Percentiles rank a stretch among this genome's conserved stretches.
phyloP scores from a whole-genome alignment of 2,329 filamentous ascomycete genomes.

The Colletotrichum musicola region DNA sequence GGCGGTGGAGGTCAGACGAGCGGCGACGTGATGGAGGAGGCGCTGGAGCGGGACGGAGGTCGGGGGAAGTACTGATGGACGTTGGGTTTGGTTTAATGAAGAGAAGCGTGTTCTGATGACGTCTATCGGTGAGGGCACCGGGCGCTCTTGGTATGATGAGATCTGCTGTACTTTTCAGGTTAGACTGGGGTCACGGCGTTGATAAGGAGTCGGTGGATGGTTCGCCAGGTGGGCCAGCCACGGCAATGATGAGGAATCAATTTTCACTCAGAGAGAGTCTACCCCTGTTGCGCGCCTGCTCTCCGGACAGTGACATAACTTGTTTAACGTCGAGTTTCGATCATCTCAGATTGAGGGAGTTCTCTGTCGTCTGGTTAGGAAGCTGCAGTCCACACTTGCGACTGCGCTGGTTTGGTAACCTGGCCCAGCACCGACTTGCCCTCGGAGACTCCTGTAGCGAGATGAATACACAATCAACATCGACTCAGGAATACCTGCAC shows the following conservation, averaged over 20 bases:
- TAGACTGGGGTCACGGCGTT: not conserved
- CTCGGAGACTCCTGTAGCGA: no score
- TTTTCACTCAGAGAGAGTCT: not conserved
- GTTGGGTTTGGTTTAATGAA: not conserved
- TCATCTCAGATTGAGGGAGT: no score
- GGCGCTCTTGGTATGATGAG: not conserved
- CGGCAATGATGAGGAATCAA: not conserved
- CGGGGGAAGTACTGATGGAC: not conserved
- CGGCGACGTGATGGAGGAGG: conserved; percentile 1
- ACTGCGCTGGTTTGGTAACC: no score
- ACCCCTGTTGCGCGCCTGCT: not conserved
- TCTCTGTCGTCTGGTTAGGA: no score
- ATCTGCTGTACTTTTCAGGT: not conserved
- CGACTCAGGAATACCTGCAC: no score
- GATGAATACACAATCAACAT: no score
- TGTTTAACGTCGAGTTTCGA: no score
- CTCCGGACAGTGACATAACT: not conserved
- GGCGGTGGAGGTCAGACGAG: not conserved
- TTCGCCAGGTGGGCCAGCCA: not conserved
- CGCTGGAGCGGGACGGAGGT: not conserved
- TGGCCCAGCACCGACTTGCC: no score
- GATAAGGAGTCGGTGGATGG: not conserved
- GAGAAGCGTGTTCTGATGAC: not conserved
- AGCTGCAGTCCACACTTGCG: no score
- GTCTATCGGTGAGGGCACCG: not conserved